phyloP scores from a whole-genome alignment of 2,329 filamentous ascomycete genomes.

The Beauveria sp. region DNA sequence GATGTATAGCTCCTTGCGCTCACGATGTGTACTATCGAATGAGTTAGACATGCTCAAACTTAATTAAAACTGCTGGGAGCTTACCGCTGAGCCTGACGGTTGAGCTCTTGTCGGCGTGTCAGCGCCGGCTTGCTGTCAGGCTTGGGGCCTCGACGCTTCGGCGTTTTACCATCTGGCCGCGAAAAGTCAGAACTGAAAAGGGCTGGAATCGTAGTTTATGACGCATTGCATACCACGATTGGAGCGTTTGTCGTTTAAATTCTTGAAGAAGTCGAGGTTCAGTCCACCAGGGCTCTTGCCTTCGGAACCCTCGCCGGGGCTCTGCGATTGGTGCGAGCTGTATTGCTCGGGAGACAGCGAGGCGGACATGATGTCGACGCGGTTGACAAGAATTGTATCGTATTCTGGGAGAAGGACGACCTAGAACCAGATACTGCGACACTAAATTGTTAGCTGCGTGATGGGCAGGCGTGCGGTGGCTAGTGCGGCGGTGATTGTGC shows the following conservation, averaged over 20 bases:
- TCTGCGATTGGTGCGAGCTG: constrained; percentile 20
- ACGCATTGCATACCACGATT: constrained; percentile 54
- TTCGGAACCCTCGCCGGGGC: constrained; percentile 20
- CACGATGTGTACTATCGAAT: constrained; percentile 72
- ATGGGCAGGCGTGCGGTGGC: neutral
- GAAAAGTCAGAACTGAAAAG: neutral
- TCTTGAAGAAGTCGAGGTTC: constrained; percentile 58
- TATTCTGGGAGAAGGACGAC: neutral
- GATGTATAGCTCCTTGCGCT: constrained; percentile 94
- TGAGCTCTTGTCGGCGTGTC: constrained; percentile 86
- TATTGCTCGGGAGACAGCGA: constrained; percentile 36
- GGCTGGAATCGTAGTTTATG: neutral
- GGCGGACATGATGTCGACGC: constrained; percentile 15
- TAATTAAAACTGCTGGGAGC: constrained; percentile 11
- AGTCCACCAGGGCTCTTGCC: constrained; percentile 34
- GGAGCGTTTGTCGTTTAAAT: constrained; percentile 62
- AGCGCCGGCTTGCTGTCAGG: constrained; percentile 93
- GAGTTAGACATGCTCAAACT: neutral
- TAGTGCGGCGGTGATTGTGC: neutral
- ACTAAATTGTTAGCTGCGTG: neutral
- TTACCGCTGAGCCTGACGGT: constrained; percentile 91
- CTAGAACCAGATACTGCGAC: neutral
- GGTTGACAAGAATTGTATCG: neutral
- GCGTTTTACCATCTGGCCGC: constrained; percentile 65
- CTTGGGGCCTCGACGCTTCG: constrained; percentile 89